Evolutionary conservation across 164 flowering plant genomes (phyloP).

Genomic region (Piper betle): DNA sequence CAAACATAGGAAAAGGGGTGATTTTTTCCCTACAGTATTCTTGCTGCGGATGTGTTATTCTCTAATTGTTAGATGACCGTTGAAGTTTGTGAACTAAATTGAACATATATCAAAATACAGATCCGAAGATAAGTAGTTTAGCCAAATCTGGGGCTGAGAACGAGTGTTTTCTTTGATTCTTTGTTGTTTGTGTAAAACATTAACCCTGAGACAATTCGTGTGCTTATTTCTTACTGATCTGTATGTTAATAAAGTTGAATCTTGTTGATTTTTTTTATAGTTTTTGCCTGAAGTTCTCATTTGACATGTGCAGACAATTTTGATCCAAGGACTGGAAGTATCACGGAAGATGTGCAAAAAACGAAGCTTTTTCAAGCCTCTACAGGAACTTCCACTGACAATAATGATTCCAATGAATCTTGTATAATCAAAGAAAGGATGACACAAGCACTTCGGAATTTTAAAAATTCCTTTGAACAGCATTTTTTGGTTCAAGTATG

Average conservation of each 20-base stretch:
- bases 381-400: background rate
- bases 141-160: no score
- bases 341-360: conserved; percentile 14
- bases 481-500: conserved; percentile 89
- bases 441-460: conserved; percentile 73
- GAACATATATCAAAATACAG: no score
- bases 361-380: conserved; percentile 11
- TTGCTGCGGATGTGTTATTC: no score
- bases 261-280: background rate
- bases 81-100: no score
- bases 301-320: conserved; percentile 21
- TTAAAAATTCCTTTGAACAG: conserved; percentile 69
- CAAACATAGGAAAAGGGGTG: no score
- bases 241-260: no score
- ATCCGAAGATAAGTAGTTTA: no score
- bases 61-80: no score
- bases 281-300: background rate
- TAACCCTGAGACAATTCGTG: background rate
- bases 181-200: background rate
- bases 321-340: conserved; percentile 19
- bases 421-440: conserved; percentile 79
- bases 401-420: conserved; percentile 30
- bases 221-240: background rate
- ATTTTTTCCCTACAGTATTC: no score
- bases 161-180: no score